These are phyloP conservation scores for Colletotrichum liaoningense DNA, from an alignment of 2,329 filamentous ascomycete genomes.

Conservation along the genomic window DNA sequence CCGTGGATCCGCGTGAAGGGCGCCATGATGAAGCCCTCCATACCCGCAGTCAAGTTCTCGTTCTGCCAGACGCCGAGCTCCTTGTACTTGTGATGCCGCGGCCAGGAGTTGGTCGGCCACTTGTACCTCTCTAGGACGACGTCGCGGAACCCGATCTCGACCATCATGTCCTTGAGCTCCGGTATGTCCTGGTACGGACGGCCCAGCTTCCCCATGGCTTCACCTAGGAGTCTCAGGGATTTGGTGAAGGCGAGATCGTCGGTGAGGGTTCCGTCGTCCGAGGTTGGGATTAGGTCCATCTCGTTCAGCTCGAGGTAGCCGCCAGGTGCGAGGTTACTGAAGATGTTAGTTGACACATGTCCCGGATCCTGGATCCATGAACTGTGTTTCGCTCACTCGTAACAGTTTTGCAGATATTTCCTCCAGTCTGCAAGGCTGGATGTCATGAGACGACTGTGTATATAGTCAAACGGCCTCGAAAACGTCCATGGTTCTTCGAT, in stretches of 20 bases:
- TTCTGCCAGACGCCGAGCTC: constrained; percentile 53
- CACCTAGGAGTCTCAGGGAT: constrained; percentile 43
- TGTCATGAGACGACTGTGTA: constrained; percentile 45
- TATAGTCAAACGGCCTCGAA: constrained; percentile 45
- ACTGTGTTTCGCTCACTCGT: constrained; percentile 17
- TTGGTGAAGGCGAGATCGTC: constrained; percentile 41
- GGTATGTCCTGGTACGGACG: constrained; percentile 50
- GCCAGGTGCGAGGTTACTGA: constrained; percentile 41
- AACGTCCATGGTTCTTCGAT: constrained; percentile 46
- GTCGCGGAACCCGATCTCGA: constrained; percentile 58
- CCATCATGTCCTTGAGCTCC: constrained; percentile 50
- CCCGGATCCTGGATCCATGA: no score
- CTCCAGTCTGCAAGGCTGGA: constrained; percentile 41
- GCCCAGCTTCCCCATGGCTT: constrained; percentile 43
- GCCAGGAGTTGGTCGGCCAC: constrained; percentile 63
- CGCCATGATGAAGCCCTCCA: neutral
- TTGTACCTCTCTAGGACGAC: constrained; percentile 59
- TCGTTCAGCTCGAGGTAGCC: constrained; percentile 54
- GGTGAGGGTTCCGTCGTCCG: constrained; percentile 44
- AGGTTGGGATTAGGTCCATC: constrained; percentile 42
- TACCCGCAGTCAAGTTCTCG: neutral
- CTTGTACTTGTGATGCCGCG: constrained; percentile 61
- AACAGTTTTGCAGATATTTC: constrained; percentile 37
- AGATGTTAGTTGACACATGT: no score
- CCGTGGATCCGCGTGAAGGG: constrained; percentile 20